A percentile compares a stretch with the other conserved stretches of the same genome.
phyloP scores from a whole-genome alignment of 148 eudicot genomes.

The Vaccinium vitisidaea region DNA sequence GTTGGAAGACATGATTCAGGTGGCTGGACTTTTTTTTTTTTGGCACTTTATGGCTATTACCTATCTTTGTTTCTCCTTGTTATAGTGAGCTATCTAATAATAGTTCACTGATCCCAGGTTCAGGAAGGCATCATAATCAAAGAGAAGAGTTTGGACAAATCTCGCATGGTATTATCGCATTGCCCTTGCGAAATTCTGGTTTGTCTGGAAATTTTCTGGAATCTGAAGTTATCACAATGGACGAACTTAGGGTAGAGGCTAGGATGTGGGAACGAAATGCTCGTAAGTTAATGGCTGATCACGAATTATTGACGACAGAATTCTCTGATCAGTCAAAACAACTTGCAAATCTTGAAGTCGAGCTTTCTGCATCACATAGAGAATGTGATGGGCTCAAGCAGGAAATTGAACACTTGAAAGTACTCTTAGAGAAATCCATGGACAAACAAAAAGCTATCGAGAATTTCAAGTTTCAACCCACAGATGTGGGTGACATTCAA shows the following conservation, averaged over 20 bases:
- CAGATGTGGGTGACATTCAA: conserved; percentile 29
- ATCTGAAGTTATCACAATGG: conserved; percentile 40
- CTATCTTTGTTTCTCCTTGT: conserved; percentile 29
- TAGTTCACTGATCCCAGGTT: conserved; percentile 30
- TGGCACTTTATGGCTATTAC: conserved; percentile 28
- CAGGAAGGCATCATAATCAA: conserved; percentile 24
- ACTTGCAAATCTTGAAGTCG: conserved; percentile 38
- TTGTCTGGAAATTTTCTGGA: conserved; percentile 41
- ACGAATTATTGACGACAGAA: conserved; percentile 42
- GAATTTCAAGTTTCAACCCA: conserved; percentile 33
- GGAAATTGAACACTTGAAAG: conserved; percentile 43
- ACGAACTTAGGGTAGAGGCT: conserved; percentile 50
- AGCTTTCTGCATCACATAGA: conserved; percentile 45
- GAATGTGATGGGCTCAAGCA: conserved; percentile 43
- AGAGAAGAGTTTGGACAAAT: conserved; percentile 27
- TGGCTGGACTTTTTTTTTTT: conserved; percentile 21
- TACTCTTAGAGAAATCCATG: conserved; percentile 33
- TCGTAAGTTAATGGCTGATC: conserved; percentile 42
- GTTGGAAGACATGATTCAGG: conserved; percentile 41
- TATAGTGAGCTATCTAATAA: conserved; percentile 32
- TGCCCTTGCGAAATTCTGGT: conserved; percentile 30
- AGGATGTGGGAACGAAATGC: conserved; percentile 60
- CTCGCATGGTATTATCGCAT: conserved; percentile 29
- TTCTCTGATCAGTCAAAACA: conserved; percentile 42
- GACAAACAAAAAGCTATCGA: conserved; percentile 27